Evolutionary conservation across 1,139 yeast genomes (phyloP).

Genomic region (Blastobotrys persicus): DNA sequence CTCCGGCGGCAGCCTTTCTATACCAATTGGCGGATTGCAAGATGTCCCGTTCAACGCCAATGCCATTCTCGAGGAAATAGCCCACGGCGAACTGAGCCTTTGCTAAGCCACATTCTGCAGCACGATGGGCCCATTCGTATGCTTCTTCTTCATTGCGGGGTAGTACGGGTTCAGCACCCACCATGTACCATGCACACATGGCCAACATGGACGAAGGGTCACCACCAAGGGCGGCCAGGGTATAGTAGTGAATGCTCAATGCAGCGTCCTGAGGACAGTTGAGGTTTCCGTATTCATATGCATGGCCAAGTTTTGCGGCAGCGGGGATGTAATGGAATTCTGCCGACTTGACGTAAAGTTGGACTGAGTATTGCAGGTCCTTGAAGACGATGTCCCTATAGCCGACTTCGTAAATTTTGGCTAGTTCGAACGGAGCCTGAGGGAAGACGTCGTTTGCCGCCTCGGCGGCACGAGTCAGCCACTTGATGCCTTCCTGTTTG

Average conservation of each 20-base stretch:
- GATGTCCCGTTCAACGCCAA: constrained; percentile 68
- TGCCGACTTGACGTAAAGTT: constrained; percentile 84
- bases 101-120: constrained; percentile 70
- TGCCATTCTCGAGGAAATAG: constrained; percentile 80
- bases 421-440: constrained; percentile 92
- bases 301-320: constrained; percentile 74
- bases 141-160: constrained; percentile 82
- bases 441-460: constrained; percentile 81
- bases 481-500: constrained; percentile 84
- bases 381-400: constrained; percentile 82
- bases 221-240: constrained; percentile 85
- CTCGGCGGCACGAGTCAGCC: constrained; percentile 86
- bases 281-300: constrained; percentile 78
- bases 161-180: constrained; percentile 81
- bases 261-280: constrained; percentile 79
- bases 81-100: constrained; percentile 89
- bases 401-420: constrained; percentile 78
- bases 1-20: constrained; percentile 66
- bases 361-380: constrained; percentile 81
- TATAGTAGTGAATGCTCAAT: constrained; percentile 86
- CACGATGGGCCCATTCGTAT: constrained; percentile 89
- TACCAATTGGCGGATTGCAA: constrained; percentile 72
- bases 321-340: constrained; percentile 83
- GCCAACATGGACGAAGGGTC: constrained; percentile 90
- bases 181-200: constrained; percentile 94